Conservation (phyloP, 768 basidiomycete species). For the Boletus fagicola region DNA sequence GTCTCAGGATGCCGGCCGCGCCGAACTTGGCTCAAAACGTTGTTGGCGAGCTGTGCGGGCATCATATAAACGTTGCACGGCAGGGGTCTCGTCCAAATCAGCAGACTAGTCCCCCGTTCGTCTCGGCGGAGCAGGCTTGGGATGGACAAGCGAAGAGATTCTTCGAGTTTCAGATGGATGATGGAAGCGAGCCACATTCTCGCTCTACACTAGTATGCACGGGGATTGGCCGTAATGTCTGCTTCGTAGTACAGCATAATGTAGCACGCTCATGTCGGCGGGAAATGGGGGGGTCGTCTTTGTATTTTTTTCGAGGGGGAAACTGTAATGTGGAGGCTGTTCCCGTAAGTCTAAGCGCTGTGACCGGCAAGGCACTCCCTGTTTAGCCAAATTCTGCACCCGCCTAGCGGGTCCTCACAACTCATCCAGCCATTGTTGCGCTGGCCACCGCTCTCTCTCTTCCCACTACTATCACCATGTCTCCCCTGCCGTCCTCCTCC, state of each 20-base stretch:
- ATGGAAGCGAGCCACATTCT: not conserved
- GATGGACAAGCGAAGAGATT: not conserved
- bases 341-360: constrained; percentile 37
- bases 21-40: constrained; percentile 20
- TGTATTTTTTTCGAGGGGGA: constrained; percentile 8
- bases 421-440: constrained; percentile 42
- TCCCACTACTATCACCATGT: constrained; percentile 40
- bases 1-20: constrained; percentile 21
- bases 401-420: constrained; percentile 33
- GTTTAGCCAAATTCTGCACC: constrained; percentile 35
- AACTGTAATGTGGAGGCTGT: constrained; percentile 5
- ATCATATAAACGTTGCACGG: constrained; percentile 12
- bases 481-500: constrained; percentile 29
- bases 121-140: constrained; percentile 11
- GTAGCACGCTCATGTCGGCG: not conserved
- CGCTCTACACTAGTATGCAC: not conserved
- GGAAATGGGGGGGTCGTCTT: not conserved
- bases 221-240: not conserved
- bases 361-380: constrained; percentile 38
- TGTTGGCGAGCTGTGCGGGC: constrained; percentile 19
- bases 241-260: not conserved
- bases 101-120: not conserved
- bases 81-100: not conserved
- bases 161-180: not conserved
- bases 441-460: constrained; percentile 39